These are phyloP conservation scores for Chimonanthus salicifolius DNA, from an alignment of 164 flowering plant genomes.

Conservation along the genomic window DNA sequence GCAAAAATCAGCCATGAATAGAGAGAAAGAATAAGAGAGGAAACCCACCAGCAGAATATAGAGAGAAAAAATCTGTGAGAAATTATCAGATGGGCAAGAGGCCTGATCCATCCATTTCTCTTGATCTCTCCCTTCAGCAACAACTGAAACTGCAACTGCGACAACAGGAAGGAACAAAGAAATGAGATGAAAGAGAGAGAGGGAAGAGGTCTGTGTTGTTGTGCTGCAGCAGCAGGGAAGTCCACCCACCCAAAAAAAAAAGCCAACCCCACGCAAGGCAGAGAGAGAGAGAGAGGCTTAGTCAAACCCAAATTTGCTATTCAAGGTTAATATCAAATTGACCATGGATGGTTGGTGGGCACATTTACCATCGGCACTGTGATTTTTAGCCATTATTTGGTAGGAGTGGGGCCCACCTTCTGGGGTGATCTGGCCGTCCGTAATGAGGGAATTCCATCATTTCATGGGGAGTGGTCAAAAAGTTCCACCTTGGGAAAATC, in stretches of 20 bases:
- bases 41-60: neutral
- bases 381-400: too few species aligned
- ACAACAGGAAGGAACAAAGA: neutral
- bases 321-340: neutral
- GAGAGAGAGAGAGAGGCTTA: neutral
- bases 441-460: too few species aligned
- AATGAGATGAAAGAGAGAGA: neutral
- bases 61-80: neutral
- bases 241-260: neutral
- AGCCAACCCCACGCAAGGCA: neutral
- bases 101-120: neutral
- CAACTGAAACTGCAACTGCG: neutral
- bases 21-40: neutral
- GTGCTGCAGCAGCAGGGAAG: constrained; percentile 1
- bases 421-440: too few species aligned
- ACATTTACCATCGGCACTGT: too few species aligned
- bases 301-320: neutral
- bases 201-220: neutral
- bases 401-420: too few species aligned
- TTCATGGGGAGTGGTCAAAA: too few species aligned
- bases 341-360: too few species aligned
- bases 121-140: neutral
- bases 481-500: too few species aligned
- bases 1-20: neutral
- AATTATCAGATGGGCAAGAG: neutral